These are phyloP conservation scores for Phaeosphaeriaceae sp. DNA, from an alignment of 2,329 filamentous ascomycete species.

Conservation along the genomic window DNA sequence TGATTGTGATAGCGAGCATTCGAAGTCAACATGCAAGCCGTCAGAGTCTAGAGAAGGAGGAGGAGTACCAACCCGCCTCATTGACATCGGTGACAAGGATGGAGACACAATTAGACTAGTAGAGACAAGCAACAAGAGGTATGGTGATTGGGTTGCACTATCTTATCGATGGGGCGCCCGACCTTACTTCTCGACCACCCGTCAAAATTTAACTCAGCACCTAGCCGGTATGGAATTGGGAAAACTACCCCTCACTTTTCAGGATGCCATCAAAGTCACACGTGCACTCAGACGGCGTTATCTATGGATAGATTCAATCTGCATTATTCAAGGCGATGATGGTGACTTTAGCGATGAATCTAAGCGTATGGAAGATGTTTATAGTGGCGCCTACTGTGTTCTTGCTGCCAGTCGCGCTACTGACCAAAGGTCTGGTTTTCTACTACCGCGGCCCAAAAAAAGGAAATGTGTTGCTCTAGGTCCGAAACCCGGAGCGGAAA, in stretches of 20 bases:
- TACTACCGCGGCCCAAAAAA: constrained; percentile 6
- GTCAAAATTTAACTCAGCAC: constrained; percentile 2
- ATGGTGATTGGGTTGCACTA: constrained; percentile 20
- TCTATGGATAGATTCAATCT: constrained; percentile 34
- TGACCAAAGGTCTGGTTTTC: constrained; percentile 16
- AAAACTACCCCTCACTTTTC: too few species aligned
- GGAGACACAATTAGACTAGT: neutral
- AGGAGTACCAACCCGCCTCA: constrained; percentile 12
- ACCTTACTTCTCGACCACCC: constrained; percentile 10
- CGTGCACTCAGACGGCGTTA: constrained; percentile 20
- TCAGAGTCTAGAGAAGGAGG: neutral
- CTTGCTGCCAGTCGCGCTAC: constrained; percentile 25
- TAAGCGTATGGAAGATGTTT: constrained; percentile 30
- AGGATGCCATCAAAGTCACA: constrained; percentile 26
- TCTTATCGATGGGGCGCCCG: constrained; percentile 22
- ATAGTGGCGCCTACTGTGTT: constrained; percentile 29
- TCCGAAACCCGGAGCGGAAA: neutral
- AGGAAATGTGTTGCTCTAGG: constrained; percentile 4
- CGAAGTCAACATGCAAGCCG: constrained; percentile 6
- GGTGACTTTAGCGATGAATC: constrained; percentile 29
- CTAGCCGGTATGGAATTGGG: too few species aligned
- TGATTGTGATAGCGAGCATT: constrained; percentile 10
- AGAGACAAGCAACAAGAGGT: neutral
- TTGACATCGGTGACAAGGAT: constrained; percentile 12
- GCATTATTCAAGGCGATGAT: constrained; percentile 7